Evolutionary conservation across 495 filamentous ascomycete species (phyloP).

Genomic region (Neurospora intermedia): DNA sequence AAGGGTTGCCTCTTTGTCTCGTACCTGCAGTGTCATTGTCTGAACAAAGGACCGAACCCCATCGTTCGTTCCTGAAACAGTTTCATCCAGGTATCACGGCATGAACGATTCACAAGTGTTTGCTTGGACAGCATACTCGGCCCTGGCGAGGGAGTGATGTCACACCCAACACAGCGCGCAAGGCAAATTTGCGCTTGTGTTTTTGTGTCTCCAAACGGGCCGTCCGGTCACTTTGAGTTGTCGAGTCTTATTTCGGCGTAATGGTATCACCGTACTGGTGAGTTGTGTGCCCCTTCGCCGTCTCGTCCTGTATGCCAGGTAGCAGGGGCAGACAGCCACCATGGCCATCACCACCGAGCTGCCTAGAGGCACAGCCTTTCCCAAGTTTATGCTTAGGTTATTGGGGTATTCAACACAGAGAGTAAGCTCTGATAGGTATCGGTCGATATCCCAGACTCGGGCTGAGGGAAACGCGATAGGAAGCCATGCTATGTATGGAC

Average conservation of each 20-base stretch:
- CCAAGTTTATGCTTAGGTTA: neutral
- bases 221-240: neutral
- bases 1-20: neutral
- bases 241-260: neutral
- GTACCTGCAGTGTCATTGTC: neutral
- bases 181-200: neutral
- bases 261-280: neutral
- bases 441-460: neutral
- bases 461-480: neutral
- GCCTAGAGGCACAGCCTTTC: neutral
- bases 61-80: neutral
- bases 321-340: neutral
- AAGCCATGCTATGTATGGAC: neutral
- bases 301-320: neutral
- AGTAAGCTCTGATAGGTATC: neutral
- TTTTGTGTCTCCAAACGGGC: neutral
- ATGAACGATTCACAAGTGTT: neutral
- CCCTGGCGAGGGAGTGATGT: neutral
- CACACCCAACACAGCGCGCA: neutral
- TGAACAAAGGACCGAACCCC: neutral
- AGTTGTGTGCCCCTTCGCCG: neutral
- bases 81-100: neutral
- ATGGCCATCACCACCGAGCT: neutral
- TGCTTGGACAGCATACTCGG: neutral
- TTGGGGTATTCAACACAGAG: neutral